Percentiles rank a stretch among this genome's conserved stretches.
phyloP scores from a whole-genome alignment of 768 basidiomycete genomes.

The Suillus subalutaceus region DNA sequence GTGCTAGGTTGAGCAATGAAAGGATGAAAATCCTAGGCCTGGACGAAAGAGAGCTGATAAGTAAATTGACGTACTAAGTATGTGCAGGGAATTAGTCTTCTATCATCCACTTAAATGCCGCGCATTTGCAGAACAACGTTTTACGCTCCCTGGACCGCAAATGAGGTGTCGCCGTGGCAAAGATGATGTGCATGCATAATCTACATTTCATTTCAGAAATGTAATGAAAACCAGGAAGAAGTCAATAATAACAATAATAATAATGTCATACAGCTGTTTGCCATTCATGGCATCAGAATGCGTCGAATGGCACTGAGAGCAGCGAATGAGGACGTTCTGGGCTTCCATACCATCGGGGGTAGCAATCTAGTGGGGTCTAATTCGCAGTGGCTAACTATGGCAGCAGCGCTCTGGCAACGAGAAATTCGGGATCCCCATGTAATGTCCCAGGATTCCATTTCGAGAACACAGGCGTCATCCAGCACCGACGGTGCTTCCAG shows the following conservation, averaged over 20 bases:
- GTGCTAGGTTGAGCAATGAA: neutral
- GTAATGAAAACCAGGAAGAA: neutral
- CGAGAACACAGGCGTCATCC: neutral
- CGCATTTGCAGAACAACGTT: neutral
- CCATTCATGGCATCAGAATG: neutral
- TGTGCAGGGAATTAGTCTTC: neutral
- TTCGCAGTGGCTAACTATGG: slow-evolving; percentile 33
- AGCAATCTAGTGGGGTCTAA: slow-evolving; percentile 35
- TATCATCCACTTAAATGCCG: neutral
- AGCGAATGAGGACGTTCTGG: neutral
- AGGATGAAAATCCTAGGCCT: neutral
- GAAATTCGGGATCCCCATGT: neutral
- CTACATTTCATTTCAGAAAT: neutral
- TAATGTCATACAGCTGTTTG: neutral
- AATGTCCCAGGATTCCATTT: neutral
- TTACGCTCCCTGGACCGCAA: neutral
- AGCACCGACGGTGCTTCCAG: neutral
- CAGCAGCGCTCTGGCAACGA: slow-evolving; percentile 20
- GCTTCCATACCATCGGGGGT: slow-evolving; percentile 40
- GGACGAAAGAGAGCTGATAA: neutral
- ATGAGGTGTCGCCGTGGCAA: neutral
- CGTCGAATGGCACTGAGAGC: neutral
- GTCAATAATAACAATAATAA: neutral
- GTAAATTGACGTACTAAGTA: neutral
- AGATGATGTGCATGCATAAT: neutral